Conservation (phyloP, 2,329 filamentous ascomycete species). For the Anthostomella pinea region DNA sequence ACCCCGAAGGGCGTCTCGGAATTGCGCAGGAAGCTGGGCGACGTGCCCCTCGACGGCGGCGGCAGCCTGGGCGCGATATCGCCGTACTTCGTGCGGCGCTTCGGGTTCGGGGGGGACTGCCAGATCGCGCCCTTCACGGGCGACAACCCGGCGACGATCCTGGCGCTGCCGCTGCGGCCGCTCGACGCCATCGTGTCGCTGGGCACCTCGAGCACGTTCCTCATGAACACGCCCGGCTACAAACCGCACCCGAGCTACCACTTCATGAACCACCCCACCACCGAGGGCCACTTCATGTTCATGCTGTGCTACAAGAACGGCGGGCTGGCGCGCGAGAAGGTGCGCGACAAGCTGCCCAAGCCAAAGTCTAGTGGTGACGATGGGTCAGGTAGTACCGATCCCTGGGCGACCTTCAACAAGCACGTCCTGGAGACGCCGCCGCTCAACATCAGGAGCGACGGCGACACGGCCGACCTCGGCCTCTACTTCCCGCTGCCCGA, state of each 20-base stretch:
- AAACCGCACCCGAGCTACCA: constrained; percentile 88
- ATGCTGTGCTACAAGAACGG: constrained; percentile 99
- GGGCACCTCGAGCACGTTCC: constrained; percentile 92
- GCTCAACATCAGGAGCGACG: constrained; percentile 56
- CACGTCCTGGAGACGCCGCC: constrained; percentile 65
- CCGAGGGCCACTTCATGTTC: constrained; percentile 92
- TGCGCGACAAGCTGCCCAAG: constrained; percentile 75
- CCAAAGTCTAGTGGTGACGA: constrained; percentile 37
- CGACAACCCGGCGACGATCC: constrained; percentile 93
- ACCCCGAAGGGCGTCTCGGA: constrained; percentile 54
- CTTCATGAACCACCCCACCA: constrained; percentile 97
- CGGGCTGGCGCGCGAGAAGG: constrained; percentile 83
- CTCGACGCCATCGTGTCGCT: constrained; percentile 93
- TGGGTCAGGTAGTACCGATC: constrained; percentile 37
- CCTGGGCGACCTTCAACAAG: constrained; percentile 81
- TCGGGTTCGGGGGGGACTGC: constrained; percentile 74
- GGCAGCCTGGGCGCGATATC: constrained; percentile 73
- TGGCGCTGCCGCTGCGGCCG: constrained; percentile 80
- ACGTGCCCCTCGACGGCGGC: constrained; percentile 77
- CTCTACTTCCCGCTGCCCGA: constrained; percentile 96
- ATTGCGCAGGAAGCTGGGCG: constrained; percentile 75
- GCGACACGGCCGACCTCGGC: constrained; percentile 72
- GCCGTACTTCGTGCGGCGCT: constrained; percentile 73
- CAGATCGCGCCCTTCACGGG: constrained; percentile 85
- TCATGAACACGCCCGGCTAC: constrained; percentile 95